These are phyloP conservation scores for Rhododendron simsii DNA, from an alignment of 148 eudicot species.

Conservation along the genomic window DNA sequence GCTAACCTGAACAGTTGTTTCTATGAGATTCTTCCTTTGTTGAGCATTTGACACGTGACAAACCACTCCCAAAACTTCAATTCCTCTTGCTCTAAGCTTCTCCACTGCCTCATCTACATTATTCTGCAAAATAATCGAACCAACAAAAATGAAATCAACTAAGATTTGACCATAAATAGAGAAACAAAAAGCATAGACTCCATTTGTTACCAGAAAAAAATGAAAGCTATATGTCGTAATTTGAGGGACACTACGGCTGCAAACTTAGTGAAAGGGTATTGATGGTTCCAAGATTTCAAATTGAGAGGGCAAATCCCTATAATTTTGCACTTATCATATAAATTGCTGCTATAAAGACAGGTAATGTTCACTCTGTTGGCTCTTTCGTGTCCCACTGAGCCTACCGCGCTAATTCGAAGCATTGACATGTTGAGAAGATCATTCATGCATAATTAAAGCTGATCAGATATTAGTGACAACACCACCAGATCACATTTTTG, in stretches of 20 bases:
- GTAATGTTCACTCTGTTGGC: not conserved
- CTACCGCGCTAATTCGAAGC: not conserved
- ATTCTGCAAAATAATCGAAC: slow-evolving; percentile 35
- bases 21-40: slow-evolving; percentile 73
- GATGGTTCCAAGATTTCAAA: not conserved
- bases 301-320: not conserved
- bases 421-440: not conserved
- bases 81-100: slow-evolving; percentile 58
- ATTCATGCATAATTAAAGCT: not conserved
- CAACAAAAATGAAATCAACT: not conserved
- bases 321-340: not conserved
- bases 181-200: not conserved
- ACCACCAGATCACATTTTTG: not conserved
- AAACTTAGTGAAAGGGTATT: not conserved
- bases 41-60: slow-evolving; percentile 87
- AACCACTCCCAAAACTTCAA: slow-evolving; percentile 78
- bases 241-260: not conserved
- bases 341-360: not conserved
- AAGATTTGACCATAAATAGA: not conserved
- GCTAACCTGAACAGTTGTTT: slow-evolving; percentile 59
- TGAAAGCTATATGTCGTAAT: not conserved
- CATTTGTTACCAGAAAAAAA: not conserved
- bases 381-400: not conserved
- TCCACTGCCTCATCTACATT: slow-evolving; percentile 92
- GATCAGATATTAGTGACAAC: not conserved